Evolutionary conservation across 2,329 filamentous ascomycete species (phyloP).

Genomic region (Elsinoe arachidis): DNA sequence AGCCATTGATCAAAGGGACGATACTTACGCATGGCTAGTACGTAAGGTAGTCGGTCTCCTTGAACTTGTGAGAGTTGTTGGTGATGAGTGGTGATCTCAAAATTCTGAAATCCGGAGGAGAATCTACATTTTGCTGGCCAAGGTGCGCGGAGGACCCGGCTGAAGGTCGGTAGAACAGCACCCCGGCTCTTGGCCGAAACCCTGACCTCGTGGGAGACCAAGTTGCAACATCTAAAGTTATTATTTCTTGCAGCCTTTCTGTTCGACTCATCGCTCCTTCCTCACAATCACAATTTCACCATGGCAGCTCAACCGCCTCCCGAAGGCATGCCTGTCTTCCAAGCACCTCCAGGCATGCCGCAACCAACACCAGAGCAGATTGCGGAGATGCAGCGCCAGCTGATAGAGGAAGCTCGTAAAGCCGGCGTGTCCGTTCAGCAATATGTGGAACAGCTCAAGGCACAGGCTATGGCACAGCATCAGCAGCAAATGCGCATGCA

Average conservation of each 20-base stretch:
- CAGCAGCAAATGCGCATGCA: slow-evolving; percentile 42
- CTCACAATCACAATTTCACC: not conserved
- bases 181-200: not conserved
- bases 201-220: slow-evolving; percentile 8
- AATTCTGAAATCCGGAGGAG: slow-evolving; percentile 6
- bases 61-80: slow-evolving; percentile 24
- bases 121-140: slow-evolving; percentile 13
- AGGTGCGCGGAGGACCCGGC: not conserved
- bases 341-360: slow-evolving; percentile 28
- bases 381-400: slow-evolving; percentile 69
- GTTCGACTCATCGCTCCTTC: not conserved
- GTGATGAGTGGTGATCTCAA: slow-evolving; percentile 5
- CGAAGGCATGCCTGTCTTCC: slow-evolving; percentile 9
- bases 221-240: slow-evolving; percentile 7
- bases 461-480: slow-evolving; percentile 48
- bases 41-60: slow-evolving; percentile 59
- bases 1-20: slow-evolving; percentile 50
- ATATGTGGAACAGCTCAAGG: slow-evolving; percentile 55
- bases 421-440: slow-evolving; percentile 76
- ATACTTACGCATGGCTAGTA: slow-evolving; percentile 66
- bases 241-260: not conserved
- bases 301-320: slow-evolving; percentile 4
- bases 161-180: not conserved
- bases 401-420: slow-evolving; percentile 74
- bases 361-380: slow-evolving; percentile 77